phyloP scores from a whole-genome alignment of 1,139 yeast species.

The Magnusiomyces ingens region DNA sequence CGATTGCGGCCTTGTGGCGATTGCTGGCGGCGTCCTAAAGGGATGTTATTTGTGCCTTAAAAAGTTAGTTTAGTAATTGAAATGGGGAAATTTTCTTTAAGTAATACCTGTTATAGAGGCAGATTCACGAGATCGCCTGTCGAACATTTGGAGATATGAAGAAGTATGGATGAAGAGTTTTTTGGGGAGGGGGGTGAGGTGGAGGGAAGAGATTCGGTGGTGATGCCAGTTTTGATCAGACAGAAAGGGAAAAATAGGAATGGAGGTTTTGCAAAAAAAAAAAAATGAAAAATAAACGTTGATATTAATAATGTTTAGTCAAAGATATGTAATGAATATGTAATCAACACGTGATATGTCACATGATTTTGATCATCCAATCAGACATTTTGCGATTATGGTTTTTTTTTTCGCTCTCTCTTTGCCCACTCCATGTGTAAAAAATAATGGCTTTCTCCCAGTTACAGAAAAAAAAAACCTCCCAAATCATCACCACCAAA shows the following conservation, averaged over 20 bases:
- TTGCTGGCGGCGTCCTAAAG: constrained; percentile 22
- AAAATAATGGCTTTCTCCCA: background rate
- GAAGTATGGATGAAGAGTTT: too few relatives aligned
- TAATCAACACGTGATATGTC: background rate
- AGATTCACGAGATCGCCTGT: background rate
- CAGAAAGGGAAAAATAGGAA: background rate
- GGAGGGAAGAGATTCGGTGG: background rate
- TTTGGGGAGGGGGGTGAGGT: background rate
- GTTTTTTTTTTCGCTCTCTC: background rate
- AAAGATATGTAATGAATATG: background rate
- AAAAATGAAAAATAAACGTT: background rate
- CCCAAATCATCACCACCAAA: background rate
- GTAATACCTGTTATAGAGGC: background rate
- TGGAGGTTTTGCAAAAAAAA: background rate
- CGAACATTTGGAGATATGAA: too few relatives aligned
- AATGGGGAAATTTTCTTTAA: background rate
- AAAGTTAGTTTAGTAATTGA: background rate
- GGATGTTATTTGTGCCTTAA: constrained; percentile 28
- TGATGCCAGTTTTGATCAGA: background rate
- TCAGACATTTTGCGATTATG: background rate
- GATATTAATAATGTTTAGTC: background rate
- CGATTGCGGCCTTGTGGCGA: background rate
- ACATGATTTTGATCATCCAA: background rate
- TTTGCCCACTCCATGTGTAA: background rate
- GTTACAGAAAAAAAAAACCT: background rate